Evolutionary conservation across 2,329 filamentous ascomycete genomes (phyloP).

Genomic region (Microdochium bolleyi): DNA sequence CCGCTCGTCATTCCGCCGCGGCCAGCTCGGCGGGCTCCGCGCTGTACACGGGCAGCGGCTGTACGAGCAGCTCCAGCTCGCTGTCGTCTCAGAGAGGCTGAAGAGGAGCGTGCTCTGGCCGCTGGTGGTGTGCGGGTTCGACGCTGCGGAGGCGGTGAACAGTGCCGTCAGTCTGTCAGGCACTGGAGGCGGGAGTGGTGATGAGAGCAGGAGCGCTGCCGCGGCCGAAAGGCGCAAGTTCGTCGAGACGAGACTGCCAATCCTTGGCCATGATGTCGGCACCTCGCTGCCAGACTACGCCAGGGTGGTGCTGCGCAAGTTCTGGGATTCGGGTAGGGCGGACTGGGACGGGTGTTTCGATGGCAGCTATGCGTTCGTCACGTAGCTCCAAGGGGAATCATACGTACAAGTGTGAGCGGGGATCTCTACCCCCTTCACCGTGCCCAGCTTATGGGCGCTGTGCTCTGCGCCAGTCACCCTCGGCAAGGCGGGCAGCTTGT

Average conservation of each 20-base stretch:
- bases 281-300: not conserved
- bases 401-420: no score
- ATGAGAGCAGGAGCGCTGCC: not conserved
- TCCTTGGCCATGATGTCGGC: not conserved
- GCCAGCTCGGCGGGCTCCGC: not conserved
- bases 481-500: no score
- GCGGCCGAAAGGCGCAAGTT: not conserved
- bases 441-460: no score
- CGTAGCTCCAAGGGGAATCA: no score
- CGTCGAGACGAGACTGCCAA: not conserved
- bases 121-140: not conserved
- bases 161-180: not conserved
- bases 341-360: not conserved
- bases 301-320: not conserved
- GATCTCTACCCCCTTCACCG: no score
- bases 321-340: not conserved
- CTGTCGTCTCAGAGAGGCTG: not conserved
- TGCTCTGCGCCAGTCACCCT: no score
- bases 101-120: not conserved
- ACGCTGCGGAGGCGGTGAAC: not conserved
- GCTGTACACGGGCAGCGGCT: not conserved
- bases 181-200: not conserved
- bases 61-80: slow-evolving; percentile 1
- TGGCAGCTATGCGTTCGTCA: not conserved
- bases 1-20: not conserved